A percentile compares a stretch with the other conserved stretches of the same genome.
Conservation (phyloP, 805 yeast species). For the Starmerella bombi region DNA sequence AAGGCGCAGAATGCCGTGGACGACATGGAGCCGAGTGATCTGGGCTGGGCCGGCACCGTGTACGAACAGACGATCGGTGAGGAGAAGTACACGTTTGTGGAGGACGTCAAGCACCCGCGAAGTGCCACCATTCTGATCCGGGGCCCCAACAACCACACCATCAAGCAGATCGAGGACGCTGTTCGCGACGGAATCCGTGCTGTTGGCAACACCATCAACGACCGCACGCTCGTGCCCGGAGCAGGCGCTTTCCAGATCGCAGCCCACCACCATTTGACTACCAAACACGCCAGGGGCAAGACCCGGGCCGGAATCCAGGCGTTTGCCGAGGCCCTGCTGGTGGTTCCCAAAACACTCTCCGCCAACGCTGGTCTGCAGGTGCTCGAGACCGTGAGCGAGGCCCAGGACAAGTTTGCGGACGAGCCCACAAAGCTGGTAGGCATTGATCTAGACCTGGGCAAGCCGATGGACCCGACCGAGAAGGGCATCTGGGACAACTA, state of each 20-base stretch:
- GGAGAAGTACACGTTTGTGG: slow-evolving; percentile 92
- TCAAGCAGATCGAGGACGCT: slow-evolving; percentile 91
- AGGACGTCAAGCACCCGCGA: slow-evolving; percentile 75
- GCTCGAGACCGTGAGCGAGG: slow-evolving; percentile 72
- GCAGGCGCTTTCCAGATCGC: slow-evolving; percentile 93
- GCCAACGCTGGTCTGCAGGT: slow-evolving; percentile 90
- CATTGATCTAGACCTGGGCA: slow-evolving; percentile 79
- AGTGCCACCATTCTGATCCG: slow-evolving; percentile 83
- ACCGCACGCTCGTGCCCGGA: slow-evolving; percentile 79
- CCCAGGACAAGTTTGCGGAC: slow-evolving; percentile 64
- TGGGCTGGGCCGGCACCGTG: slow-evolving; percentile 83
- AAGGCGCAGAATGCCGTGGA: slow-evolving; percentile 96
- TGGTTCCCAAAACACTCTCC: slow-evolving; percentile 85
- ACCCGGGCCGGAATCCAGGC: slow-evolving; percentile 84
- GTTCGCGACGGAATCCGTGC: slow-evolving; percentile 94
- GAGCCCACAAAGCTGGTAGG: slow-evolving; percentile 62
- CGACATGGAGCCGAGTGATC: slow-evolving; percentile 61
- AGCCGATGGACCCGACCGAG: slow-evolving; percentile 85
- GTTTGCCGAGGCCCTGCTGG: slow-evolving; percentile 79
- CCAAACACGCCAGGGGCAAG: slow-evolving; percentile 60
- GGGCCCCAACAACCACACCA: slow-evolving; percentile 81
- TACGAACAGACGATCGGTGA: slow-evolving; percentile 92
- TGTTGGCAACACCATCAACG: slow-evolving; percentile 80
- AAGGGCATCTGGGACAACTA: slow-evolving; percentile 96
- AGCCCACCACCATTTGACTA: slow-evolving; percentile 56